Evolutionary conservation across 495 filamentous ascomycete species (phyloP), one percentile per base, ranked within the genome.

Genomic region (Aspergillus heteromorphus): DNA sequence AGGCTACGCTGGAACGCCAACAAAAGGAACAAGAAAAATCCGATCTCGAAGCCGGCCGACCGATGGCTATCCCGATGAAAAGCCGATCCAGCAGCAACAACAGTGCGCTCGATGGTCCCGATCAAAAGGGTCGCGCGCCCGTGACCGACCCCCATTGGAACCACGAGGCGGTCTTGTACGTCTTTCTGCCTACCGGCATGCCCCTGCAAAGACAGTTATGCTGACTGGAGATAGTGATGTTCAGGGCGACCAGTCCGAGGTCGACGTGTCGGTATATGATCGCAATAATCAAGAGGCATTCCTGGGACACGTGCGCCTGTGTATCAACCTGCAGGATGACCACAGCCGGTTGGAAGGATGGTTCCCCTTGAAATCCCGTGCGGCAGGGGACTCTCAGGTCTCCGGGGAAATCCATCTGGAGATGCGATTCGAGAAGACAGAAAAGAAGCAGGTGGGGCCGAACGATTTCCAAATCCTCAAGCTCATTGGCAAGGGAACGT

Each of bases 401-500:
- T 89, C 89, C 2, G 93, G 93, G n/a, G 91, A 98, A 61, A 89
- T 98, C 42, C 86, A 87, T 56, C 80, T 97, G 45, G 85, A 91
- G 53, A 86, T 96, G 55, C 79, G 77, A 23, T 97, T 91, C 66
- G 89, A 96, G 63, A 84, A 86, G 65, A 89, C 85, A n/a, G 90
- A 93, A 41, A 91, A 88, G 76, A 91, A 84, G 71, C 89, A 95
- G 60, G 95, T 92, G 54, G 93, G 93, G 3, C 95, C 93, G n/a
- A 89, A 89, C 58, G 95, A 98, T 66, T 98, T 98, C 73, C 82
- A 92, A 59, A 91, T 97, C 52, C 73, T 98, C 55, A 92, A 95
- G 67, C 83, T 99, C 21, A 97, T 99, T 64, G 93, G 93, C 38
- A 97, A 96, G 73, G 93, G 90, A 64, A 99, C 95, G 0, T 99